phyloP scores from a whole-genome alignment of 2,329 filamentous ascomycete species.

The Apiospora sp. region DNA sequence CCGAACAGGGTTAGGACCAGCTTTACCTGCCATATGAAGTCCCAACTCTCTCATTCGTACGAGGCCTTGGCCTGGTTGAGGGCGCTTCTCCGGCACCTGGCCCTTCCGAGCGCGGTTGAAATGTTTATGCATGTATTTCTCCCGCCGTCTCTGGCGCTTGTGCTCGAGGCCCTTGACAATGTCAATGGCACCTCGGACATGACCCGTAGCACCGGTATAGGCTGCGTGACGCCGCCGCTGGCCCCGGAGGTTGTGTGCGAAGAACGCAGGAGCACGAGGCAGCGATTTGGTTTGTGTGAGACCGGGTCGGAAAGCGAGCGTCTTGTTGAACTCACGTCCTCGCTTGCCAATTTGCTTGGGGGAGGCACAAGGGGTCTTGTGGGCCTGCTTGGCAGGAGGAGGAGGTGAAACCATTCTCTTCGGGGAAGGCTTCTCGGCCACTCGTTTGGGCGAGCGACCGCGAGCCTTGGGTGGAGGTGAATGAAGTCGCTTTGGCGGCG shows the following conservation, averaged over 20 bases:
- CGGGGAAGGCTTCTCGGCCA: conserved; percentile 75
- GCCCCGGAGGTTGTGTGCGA: conserved; percentile 60
- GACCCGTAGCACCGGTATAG: conserved; percentile 58
- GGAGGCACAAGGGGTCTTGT: background rate
- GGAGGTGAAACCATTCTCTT: conserved; percentile 49
- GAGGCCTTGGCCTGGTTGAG: conserved; percentile 84
- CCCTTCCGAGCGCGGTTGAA: conserved; percentile 82
- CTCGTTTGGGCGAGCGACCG: conserved; percentile 63
- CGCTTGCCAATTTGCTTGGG: conserved; percentile 28
- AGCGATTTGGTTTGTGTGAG: conserved; percentile 85
- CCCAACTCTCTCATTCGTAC: conserved; percentile 95
- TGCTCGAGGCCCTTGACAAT: conserved; percentile 96
- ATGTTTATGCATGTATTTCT: conserved; percentile 82
- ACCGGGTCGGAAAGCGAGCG: conserved; percentile 66
- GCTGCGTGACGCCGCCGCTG: conserved; percentile 46
- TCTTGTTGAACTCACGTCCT: conserved; percentile 49
- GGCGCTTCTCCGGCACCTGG: conserved; percentile 67
- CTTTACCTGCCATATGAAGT: conserved; percentile 84
- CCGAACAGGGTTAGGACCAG: conserved; percentile 67
- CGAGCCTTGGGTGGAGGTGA: conserved; percentile 61
- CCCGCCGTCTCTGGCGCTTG: conserved; percentile 82
- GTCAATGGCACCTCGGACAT: conserved; percentile 92
- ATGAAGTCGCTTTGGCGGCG: conserved; percentile 55
- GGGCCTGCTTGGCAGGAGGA: background rate
- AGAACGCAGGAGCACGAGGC: conserved; percentile 78